These are phyloP conservation scores for Kuraishia molischiana DNA, from an alignment of 805 yeast genomes.

Conservation along the genomic window DNA sequence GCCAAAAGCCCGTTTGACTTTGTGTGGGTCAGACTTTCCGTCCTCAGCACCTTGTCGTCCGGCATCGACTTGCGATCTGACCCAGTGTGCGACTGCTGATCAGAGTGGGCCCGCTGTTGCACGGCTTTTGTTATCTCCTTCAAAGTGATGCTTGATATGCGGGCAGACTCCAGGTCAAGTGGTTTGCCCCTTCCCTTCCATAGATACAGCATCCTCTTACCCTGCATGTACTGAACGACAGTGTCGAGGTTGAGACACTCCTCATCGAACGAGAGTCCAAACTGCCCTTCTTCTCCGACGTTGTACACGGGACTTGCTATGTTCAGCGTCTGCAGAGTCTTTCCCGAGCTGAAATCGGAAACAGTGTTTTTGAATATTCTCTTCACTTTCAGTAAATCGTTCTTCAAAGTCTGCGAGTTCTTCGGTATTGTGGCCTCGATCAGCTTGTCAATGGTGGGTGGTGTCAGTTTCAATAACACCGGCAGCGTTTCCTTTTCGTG, in stretches of 20 bases:
- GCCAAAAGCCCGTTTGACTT: background rate
- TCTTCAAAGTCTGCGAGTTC: constrained; percentile 20
- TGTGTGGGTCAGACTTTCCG: background rate
- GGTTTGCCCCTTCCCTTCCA: constrained; percentile 44
- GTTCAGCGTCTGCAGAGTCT: constrained; percentile 18
- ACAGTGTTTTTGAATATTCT: constrained; percentile 24
- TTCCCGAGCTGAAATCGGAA: constrained; percentile 25
- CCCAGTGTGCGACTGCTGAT: background rate
- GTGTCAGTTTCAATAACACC: background rate
- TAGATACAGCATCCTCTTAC: constrained; percentile 24
- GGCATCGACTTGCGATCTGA: too few species aligned
- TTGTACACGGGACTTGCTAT: constrained; percentile 8
- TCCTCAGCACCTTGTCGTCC: background rate
- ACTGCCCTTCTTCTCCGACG: constrained; percentile 4
- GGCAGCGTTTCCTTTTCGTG: constrained; percentile 17
- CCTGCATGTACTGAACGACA: constrained; percentile 14
- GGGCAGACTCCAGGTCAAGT: constrained; percentile 17
- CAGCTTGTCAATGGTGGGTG: constrained; percentile 5
- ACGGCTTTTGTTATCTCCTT: background rate
- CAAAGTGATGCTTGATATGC: constrained; percentile 6
- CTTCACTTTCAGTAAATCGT: constrained; percentile 24
- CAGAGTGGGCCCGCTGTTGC: background rate
- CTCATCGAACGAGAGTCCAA: constrained; percentile 1
- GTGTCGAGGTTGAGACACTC: constrained; percentile 10
- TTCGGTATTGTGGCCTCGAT: constrained; percentile 6